phyloP scores from a whole-genome alignment of 2,329 filamentous ascomycete species.

The Sporothrix pseudoabietina region DNA sequence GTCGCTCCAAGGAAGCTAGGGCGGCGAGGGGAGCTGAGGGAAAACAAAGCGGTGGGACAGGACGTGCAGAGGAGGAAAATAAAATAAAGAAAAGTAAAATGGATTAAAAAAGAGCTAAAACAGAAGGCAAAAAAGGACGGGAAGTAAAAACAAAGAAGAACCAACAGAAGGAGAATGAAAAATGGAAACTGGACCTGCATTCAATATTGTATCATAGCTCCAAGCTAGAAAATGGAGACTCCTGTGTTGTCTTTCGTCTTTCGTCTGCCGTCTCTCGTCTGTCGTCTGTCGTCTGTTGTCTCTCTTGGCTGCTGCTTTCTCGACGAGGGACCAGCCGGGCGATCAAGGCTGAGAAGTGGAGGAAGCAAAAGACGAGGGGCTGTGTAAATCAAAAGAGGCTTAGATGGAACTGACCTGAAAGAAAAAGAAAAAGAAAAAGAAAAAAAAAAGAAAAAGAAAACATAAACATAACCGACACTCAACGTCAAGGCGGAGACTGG shows the following conservation, averaged over 20 bases:
- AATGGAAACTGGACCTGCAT: background rate
- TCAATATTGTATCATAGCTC: background rate
- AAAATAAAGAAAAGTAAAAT: background rate
- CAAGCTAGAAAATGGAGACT: background rate
- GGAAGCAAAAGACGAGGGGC: background rate
- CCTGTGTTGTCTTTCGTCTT: background rate
- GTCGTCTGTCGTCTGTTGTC: background rate
- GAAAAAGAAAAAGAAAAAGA: background rate
- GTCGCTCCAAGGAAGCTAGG: constrained; percentile 11
- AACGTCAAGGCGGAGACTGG: background rate
- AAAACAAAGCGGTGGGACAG: background rate
- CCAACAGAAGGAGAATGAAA: background rate
- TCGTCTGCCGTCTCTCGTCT: background rate
- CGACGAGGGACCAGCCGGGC: background rate
- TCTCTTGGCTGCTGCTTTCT: background rate
- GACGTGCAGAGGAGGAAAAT: background rate
- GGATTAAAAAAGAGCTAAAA: too few species aligned
- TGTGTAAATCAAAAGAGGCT: background rate
- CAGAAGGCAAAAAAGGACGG: background rate
- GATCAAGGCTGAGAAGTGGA: background rate
- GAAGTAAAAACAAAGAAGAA: constrained; percentile 1
- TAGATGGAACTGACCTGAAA: background rate
- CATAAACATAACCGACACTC: background rate
- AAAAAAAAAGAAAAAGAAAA: background rate
- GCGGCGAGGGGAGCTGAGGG: constrained; percentile 11